Evolutionary conservation across 1,284 basidiomycete genomes (phyloP).

Genomic region (Papiliotrema laurentii): DNA sequence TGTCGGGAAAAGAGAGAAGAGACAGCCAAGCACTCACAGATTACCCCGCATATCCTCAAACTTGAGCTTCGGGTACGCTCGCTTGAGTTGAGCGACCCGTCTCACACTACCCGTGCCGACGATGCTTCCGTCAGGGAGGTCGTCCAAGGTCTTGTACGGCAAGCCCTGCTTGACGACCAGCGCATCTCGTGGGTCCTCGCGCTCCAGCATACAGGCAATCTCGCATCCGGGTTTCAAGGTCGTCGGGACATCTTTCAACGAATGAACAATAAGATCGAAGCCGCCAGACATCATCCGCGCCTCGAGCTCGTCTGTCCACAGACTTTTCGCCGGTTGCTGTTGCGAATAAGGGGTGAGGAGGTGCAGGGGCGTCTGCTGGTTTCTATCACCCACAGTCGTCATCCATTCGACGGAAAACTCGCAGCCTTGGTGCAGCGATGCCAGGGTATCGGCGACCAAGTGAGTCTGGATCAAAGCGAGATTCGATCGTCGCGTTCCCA

Average conservation of each 20-base stretch:
- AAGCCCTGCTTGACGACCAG: slow-evolving; percentile 79
- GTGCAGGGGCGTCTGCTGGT: slow-evolving; percentile 62
- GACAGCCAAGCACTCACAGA: background rate
- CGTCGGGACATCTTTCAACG: slow-evolving; percentile 92
- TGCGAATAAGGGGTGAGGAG: slow-evolving; percentile 44
- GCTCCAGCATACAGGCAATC: slow-evolving; percentile 76
- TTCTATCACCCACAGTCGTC: slow-evolving; percentile 87
- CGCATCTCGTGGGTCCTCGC: slow-evolving; percentile 87
- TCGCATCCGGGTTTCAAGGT: slow-evolving; percentile 75
- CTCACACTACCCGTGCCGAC: slow-evolving; percentile 93
- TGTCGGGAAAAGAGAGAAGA: background rate
- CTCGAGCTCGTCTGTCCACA: slow-evolving; percentile 96
- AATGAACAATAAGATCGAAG: slow-evolving; percentile 92
- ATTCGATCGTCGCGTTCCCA: slow-evolving; percentile 80
- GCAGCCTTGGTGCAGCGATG: slow-evolving; percentile 50
- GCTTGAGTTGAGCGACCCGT: slow-evolving; percentile 83
- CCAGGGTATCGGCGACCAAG: slow-evolving; percentile 60
- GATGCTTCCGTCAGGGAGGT: slow-evolving; percentile 81
- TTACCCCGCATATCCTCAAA: slow-evolving; percentile 84
- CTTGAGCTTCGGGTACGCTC: slow-evolving; percentile 69
- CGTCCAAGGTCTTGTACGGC: slow-evolving; percentile 69
- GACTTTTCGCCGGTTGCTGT: slow-evolving; percentile 60
- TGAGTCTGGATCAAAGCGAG: slow-evolving; percentile 85
- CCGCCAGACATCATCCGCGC: slow-evolving; percentile 65
- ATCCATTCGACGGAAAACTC: slow-evolving; percentile 74